phyloP scores from a whole-genome alignment of 768 basidiomycete genomes.

The Scleroderma bovista region DNA sequence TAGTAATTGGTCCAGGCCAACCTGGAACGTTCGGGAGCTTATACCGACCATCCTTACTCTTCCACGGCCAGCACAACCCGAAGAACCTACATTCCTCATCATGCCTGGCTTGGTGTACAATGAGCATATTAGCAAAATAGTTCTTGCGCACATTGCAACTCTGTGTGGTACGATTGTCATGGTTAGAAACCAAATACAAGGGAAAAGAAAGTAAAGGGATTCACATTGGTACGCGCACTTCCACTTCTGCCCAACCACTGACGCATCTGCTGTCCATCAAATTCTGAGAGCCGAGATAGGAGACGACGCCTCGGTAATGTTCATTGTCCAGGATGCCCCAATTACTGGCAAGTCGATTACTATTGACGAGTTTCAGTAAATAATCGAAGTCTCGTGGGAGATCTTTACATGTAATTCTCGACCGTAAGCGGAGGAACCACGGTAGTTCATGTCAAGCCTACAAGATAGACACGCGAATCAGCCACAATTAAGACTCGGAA shows the following conservation, averaged over 20 bases:
- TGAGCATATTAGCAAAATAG: too few species aligned
- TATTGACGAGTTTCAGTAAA: slow-evolving; percentile 12
- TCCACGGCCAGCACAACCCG: too few species aligned
- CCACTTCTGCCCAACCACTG: slow-evolving; percentile 32
- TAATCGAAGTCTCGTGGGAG: not conserved
- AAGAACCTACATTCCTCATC: too few species aligned
- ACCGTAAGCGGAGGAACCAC: slow-evolving; percentile 71
- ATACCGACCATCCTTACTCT: too few species aligned
- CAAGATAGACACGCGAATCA: slow-evolving; percentile 26
- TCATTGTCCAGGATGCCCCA: slow-evolving; percentile 71
- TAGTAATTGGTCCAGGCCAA: too few species aligned
- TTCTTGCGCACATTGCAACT: too few species aligned
- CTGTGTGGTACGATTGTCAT: too few species aligned
- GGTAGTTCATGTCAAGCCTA: slow-evolving; percentile 71
- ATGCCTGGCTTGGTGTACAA: too few species aligned
- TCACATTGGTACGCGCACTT: too few species aligned
- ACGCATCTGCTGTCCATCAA: not conserved
- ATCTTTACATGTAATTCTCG: slow-evolving; percentile 49
- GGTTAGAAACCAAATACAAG: too few species aligned
- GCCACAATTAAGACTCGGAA: not conserved
- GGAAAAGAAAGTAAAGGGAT: too few species aligned
- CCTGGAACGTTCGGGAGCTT: too few species aligned
- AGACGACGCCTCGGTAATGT: slow-evolving; percentile 49
- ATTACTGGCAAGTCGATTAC: slow-evolving; percentile 44
- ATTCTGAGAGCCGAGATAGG: slow-evolving; percentile 4